phyloP scores from a whole-genome alignment of 2,329 filamentous ascomycete genomes.

The Hypoxylon sp. region DNA sequence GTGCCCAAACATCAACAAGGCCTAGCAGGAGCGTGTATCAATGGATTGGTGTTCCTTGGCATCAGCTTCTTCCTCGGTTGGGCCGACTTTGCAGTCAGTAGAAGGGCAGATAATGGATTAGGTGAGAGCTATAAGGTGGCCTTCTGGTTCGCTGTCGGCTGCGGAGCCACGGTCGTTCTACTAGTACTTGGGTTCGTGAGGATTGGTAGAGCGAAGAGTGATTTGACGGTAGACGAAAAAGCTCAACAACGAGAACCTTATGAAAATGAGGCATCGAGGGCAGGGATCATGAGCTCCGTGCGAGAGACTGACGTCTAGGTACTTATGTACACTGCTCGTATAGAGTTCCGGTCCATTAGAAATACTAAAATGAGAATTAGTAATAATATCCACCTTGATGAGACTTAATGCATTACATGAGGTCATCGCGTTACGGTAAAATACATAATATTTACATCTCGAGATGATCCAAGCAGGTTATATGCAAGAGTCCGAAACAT shows the following conservation, averaged over 20 bases:
- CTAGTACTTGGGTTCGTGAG: slow-evolving; percentile 65
- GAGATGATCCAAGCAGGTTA: too few species aligned
- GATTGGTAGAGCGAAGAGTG: slow-evolving; percentile 68
- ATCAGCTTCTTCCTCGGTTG: slow-evolving; percentile 76
- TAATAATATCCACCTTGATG: background rate
- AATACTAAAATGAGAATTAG: background rate
- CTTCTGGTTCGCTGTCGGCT: slow-evolving; percentile 75
- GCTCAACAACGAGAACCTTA: slow-evolving; percentile 22
- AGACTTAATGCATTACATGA: background rate
- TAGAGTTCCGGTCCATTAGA: too few species aligned
- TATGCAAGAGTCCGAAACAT: background rate
- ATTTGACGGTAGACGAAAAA: slow-evolving; percentile 69
- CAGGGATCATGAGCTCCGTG: background rate
- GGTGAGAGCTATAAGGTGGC: slow-evolving; percentile 72
- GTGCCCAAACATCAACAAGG: slow-evolving; percentile 77
- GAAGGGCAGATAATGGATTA: slow-evolving; percentile 60
- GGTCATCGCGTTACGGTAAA: background rate
- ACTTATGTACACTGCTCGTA: background rate
- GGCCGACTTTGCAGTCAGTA: slow-evolving; percentile 69
- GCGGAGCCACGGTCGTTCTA: slow-evolving; percentile 29
- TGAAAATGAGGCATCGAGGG: background rate
- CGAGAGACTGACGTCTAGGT: background rate
- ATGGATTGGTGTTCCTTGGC: slow-evolving; percentile 76
- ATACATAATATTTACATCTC: too few species aligned
- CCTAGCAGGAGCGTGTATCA: slow-evolving; percentile 77